A percentile compares a stretch with the other conserved stretches of the same genome.
Conservation (phyloP, 305 asterid genomes). For the Fraxinus paxiana region DNA sequence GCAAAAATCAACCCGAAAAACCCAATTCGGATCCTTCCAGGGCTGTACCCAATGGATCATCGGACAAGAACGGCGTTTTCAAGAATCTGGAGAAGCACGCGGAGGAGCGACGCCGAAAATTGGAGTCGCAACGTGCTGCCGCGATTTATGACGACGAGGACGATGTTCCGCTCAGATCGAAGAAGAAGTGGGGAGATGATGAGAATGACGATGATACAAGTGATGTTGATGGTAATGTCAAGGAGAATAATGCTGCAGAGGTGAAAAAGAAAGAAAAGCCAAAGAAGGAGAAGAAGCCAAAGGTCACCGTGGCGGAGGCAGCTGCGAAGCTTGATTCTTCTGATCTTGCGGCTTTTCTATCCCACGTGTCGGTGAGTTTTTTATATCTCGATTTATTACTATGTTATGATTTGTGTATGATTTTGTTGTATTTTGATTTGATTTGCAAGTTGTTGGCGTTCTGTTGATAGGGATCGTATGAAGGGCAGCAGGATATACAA, state of each 20-base stretch:
- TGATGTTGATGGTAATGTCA: conserved; percentile 27
- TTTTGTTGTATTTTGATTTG: conserved; percentile 11
- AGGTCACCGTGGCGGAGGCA: conserved; percentile 68
- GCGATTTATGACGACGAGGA: conserved; percentile 35
- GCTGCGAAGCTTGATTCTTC: conserved; percentile 65
- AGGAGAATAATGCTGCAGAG: conserved; percentile 37
- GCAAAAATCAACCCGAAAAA: conserved; percentile 38
- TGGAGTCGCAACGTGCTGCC: conserved; percentile 45
- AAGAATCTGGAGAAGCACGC: conserved; percentile 57
- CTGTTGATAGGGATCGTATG: conserved; percentile 58
- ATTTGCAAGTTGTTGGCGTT: conserved; percentile 1
- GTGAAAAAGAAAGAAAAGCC: conserved; percentile 57
- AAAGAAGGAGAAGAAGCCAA: conserved; percentile 60
- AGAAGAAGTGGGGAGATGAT: conserved; percentile 26
- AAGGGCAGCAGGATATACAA: conserved; percentile 68
- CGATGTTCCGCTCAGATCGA: conserved; percentile 33
- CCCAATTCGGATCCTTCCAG: conserved; percentile 28
- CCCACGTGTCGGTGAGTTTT: conserved; percentile 48
- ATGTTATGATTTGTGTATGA: not conserved
- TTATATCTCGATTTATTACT: not conserved
- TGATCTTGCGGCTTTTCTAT: conserved; percentile 60
- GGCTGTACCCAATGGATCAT: conserved; percentile 47
- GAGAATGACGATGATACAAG: conserved; percentile 33
- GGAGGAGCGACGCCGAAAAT: conserved; percentile 50
- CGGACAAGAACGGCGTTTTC: conserved; percentile 40